Conservation (phyloP, 768 basidiomycete species). For the Boletellus ananas region DNA sequence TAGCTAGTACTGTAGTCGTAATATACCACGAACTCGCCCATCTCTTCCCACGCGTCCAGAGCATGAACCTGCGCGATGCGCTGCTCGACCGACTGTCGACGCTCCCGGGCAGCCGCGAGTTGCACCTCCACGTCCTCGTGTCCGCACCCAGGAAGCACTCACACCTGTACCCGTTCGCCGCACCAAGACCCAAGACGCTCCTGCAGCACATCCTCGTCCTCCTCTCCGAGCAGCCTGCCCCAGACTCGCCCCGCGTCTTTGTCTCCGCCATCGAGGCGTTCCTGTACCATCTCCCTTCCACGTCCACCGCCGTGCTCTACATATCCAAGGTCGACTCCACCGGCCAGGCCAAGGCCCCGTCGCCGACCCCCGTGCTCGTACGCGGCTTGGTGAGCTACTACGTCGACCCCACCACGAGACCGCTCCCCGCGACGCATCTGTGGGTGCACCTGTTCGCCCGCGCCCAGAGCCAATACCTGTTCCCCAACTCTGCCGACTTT, state of each 20-base stretch:
- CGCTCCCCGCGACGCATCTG: constrained; percentile 51
- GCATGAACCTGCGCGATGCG: constrained; percentile 54
- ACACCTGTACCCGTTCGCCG: constrained; percentile 72
- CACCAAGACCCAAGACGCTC: constrained; percentile 59
- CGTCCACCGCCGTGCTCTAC: constrained; percentile 73
- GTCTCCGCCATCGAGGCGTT: constrained; percentile 77
- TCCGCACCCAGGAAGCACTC: constrained; percentile 64
- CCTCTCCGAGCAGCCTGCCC: constrained; percentile 56
- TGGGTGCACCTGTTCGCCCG: constrained; percentile 91
- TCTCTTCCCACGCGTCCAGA: constrained; percentile 22
- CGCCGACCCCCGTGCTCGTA: constrained; percentile 70
- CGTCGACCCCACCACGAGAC: constrained; percentile 58
- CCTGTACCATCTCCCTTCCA: constrained; percentile 70
- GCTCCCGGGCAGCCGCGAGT: constrained; percentile 64
- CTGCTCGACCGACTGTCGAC: constrained; percentile 53
- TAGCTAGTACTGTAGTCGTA: constrained; percentile 14
- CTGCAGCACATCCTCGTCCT: constrained; percentile 77
- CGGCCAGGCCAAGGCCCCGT: constrained; percentile 61
- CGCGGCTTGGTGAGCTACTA: constrained; percentile 63
- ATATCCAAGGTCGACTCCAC: constrained; percentile 94
- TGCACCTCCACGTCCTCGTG: constrained; percentile 73
- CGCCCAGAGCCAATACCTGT: constrained; percentile 88
- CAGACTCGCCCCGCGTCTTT: constrained; percentile 53
- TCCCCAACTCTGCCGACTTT: constrained; percentile 78
- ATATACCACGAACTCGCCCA: constrained; percentile 15